Evolutionary conservation across 345 rosid species (phyloP).

Genomic region (Luvunga scandens): DNA sequence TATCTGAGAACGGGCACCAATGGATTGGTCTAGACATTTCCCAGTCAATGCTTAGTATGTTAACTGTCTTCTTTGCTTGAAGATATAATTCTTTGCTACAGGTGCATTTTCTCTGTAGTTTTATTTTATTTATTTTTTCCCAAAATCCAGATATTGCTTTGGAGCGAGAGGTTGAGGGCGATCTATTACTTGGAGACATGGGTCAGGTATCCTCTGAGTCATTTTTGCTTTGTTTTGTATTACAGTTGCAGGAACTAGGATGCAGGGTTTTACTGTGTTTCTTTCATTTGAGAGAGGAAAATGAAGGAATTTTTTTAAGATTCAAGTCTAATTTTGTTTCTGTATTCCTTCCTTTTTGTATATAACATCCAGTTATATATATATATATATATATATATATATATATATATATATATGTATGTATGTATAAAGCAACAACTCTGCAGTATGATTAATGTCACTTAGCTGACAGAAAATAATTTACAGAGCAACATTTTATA

Average conservation of each 20-base stretch:
- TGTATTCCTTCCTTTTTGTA: too few relatives aligned
- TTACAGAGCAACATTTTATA: background rate
- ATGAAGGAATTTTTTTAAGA: background rate
- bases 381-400: too few relatives aligned
- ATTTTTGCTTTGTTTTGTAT: background rate
- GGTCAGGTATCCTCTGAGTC: slow-evolving; percentile 62
- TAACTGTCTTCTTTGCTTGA: background rate
- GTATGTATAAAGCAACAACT: too few relatives aligned
- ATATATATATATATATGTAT: too few relatives aligned
- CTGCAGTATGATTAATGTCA: too few relatives aligned
- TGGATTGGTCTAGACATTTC: slow-evolving; percentile 97
- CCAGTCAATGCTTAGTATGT: slow-evolving; percentile 79
- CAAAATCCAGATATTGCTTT: slow-evolving; percentile 58
- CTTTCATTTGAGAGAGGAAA: background rate
- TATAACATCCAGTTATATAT: too few relatives aligned
- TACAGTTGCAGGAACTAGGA: background rate
- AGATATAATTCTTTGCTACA: background rate
- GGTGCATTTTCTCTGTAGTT: background rate
- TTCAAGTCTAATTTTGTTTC: too few relatives aligned
- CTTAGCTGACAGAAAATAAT: too few relatives aligned
- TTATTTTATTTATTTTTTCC: background rate
- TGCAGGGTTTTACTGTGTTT: background rate
- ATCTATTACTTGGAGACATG: slow-evolving; percentile 92
- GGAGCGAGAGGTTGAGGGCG: slow-evolving; percentile 91
- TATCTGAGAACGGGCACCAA: slow-evolving; percentile 74